Conservation (phyloP, 1,284 basidiomycete genomes). For the Ustilago shanxiensis region DNA sequence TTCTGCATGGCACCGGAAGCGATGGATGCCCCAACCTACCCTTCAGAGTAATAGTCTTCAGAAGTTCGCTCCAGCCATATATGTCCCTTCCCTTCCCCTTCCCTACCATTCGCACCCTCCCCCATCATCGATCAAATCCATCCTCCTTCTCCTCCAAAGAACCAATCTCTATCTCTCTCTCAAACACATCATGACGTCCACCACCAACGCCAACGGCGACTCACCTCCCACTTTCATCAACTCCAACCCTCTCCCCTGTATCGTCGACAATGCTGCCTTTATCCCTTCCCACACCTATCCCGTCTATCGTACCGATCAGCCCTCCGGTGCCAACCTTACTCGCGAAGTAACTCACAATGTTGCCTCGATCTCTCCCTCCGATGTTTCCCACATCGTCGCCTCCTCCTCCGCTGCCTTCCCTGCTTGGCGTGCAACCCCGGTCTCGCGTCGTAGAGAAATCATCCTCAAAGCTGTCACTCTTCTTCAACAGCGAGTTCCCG, state of each 20-base stretch:
- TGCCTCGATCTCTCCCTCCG: constrained; percentile 18
- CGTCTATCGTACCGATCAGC: constrained; percentile 53
- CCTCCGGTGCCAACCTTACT: constrained; percentile 4
- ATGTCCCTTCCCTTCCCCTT: too few species aligned
- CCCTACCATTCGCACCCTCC: too few species aligned
- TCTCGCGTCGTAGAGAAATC: constrained; percentile 44
- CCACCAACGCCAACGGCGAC: constrained; percentile 4
- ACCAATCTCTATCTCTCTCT: too few species aligned
- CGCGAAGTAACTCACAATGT: constrained; percentile 44
- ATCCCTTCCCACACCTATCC: constrained; percentile 52
- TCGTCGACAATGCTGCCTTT: constrained; percentile 60
- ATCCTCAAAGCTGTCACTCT: constrained; percentile 45
- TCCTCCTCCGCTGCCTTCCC: constrained; percentile 36
- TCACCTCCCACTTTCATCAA: constrained; percentile 28
- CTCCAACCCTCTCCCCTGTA: constrained; percentile 53
- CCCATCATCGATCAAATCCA: too few species aligned
- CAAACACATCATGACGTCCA: constrained; percentile 12
- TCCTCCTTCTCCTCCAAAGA: background rate
- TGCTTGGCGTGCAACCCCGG: constrained; percentile 47
- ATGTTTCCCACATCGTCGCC: constrained; percentile 23
- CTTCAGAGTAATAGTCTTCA: too few species aligned
- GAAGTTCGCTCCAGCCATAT: too few species aligned
- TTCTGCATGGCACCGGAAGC: too few species aligned
- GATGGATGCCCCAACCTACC: too few species aligned
- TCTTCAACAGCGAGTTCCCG: constrained; percentile 36